Evolutionary conservation across 2,329 filamentous ascomycete species (phyloP), one percentile per base, ranked within the genome.

Genomic region (Botryosphaeria agaves): DNA sequence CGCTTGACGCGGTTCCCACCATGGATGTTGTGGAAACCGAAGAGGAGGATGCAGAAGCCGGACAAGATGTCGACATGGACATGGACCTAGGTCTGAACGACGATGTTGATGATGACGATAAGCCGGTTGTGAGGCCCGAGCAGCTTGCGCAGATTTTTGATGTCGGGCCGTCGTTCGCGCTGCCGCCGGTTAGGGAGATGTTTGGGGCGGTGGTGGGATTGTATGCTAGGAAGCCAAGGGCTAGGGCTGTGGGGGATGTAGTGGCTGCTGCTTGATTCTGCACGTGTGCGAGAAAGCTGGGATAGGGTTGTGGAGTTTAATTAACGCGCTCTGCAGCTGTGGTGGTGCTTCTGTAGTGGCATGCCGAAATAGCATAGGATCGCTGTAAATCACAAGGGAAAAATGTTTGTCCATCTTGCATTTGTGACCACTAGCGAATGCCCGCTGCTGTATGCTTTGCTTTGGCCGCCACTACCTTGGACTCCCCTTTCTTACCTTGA

Each of bases 101-200:
- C 5, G 40, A 41, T 27, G 40, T 55, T 3, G 51, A 57, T 4
- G 66, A 66, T 19, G 64, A 66, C 28, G 60, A 63, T 29, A 59
- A 63, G 14, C 66, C 67, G 5, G 69, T 83, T 12, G 67, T 84
- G 12, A 61, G 72, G 25, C 69, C 74, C 29, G 74, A 84, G 44
- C 68, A 71, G 38, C 55, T 85, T 32, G 64, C 76, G 5, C 64
- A 72, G 30, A 66, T 85, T 21, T 83, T 85, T 38, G 75, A 83
- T 38, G 61, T 65, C 9, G 71, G 71, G 2, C 72, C 75, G 2
- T 67, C 73, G 3, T 78, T 77, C 45, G 73, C 76, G 1, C 65
- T 77, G 43, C 73, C 76, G 14, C 70, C 76, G 7, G 68, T 85
- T 14, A 72, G 77, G 49, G 78, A 83, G 37, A 66, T 82, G 56